Conservation (phyloP, 768 basidiomycete genomes). For the Lactarius indigo region DNA sequence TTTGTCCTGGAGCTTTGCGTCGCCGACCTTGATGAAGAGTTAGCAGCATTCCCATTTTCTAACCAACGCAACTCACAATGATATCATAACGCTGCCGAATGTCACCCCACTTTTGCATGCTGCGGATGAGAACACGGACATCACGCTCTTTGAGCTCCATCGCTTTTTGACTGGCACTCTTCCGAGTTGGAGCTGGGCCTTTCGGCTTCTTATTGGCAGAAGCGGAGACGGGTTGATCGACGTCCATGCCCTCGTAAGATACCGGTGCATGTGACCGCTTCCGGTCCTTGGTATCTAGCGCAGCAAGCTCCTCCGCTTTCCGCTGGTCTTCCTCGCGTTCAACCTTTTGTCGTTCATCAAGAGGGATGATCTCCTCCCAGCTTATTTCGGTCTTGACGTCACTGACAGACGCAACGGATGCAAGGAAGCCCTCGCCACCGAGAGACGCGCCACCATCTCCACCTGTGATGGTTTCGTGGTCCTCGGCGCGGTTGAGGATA, state of each 20-base stretch:
- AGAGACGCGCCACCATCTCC: constrained; percentile 88
- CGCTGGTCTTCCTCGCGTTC: constrained; percentile 78
- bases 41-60: constrained; percentile 9
- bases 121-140: constrained; percentile 90
- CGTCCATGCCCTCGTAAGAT: constrained; percentile 93
- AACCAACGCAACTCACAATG: constrained; percentile 61
- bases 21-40: constrained; percentile 57
- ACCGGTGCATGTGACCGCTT: constrained; percentile 85
- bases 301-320: constrained; percentile 64
- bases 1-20: constrained; percentile 90
- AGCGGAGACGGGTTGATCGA: constrained; percentile 62
- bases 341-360: constrained; percentile 82
- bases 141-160: constrained; percentile 98
- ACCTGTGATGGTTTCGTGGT: constrained; percentile 87
- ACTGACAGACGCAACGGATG: constrained; percentile 92
- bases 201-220: constrained; percentile 73
- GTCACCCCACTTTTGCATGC: constrained; percentile 97
- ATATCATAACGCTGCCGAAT: constrained; percentile 90
- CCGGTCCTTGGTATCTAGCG: constrained; percentile 61
- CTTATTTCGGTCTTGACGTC: constrained; percentile 98
- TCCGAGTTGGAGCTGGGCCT: constrained; percentile 67
- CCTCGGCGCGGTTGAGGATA: constrained; percentile 93
- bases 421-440: constrained; percentile 96
- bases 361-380: constrained; percentile 99
- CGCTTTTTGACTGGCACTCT: constrained; percentile 89